Base-by-base conservation (phyloP, 352 stramenopile species). In the Phytophthora constricta region DNA sequence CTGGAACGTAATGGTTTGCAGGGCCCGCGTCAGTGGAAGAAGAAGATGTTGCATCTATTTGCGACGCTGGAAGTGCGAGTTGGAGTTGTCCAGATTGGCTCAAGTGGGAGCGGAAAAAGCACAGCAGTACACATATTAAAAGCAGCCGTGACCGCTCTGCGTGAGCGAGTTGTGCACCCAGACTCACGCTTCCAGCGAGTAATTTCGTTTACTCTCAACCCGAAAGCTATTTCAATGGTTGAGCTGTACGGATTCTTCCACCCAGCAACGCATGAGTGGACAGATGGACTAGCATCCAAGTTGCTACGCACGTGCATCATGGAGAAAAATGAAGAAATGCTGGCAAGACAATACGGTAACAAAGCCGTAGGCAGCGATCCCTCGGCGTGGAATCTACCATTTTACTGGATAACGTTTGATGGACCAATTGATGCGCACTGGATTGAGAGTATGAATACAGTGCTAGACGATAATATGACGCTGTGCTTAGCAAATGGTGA, bases 11-110 rank as follows among this genome's bases (percentile, higher is more conserved):
- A 80, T 22, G 84, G 87, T 7, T 66, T 97, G 3, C 84, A 97
- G 49, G 59, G 74, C 10, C 76, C 90, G 2, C 71, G 68, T 0
- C 78, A 78, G 28, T 98, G 96, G 81, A 90, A 81, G 26, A 79
- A 76, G 31, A 98, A 98, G 63, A 72, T 97, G 3, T 67, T 98
- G 13, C 90, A 98, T 61, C 68, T 98, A 28, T 98, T 97, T 62
- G 91, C 93, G 42, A 97, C 93, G 3, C 79, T 98, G 19, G 88
- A 98, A 56, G 93, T 98, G 22, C 91, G 95, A 7, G 82, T 97
- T 33, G 95, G 94, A 4, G 74, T 96, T 16, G 91, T 94, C 7
- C 86, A 98, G 10, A 91, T 72, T 5, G 89, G 89, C 1, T 61
- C 70, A 0, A 89, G 81, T 19, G 87, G 89, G 2, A 90, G 82